A percentile compares a stretch with the other conserved stretches of the same genome.
Evolutionary conservation across 208 protist species (phyloP).

Genomic region (Sergeia podlipaevii): DNA sequence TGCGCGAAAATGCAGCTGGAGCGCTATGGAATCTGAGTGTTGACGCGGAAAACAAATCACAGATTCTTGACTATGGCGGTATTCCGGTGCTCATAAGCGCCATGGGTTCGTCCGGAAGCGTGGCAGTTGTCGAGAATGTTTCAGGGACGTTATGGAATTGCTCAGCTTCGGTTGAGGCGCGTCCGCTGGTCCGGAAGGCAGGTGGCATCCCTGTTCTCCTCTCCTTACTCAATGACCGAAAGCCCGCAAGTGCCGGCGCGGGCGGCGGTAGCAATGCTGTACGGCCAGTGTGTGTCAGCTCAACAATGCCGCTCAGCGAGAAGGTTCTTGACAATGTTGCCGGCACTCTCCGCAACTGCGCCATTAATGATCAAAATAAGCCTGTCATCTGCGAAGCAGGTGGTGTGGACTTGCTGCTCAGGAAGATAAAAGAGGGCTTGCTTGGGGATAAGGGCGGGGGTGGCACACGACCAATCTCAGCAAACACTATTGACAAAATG

Average conservation of each 20-base stretch:
- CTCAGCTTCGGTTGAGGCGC: conserved; percentile 77
- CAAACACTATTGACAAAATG: conserved; percentile 85
- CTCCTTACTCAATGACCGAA: conserved; percentile 48
- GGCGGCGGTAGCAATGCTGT: not conserved
- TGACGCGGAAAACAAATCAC: conserved; percentile 87
- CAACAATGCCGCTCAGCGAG: conserved; percentile 34
- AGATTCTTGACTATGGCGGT: conserved; percentile 88
- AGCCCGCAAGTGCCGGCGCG: conserved; percentile 9
- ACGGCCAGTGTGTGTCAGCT: conserved; percentile 5
- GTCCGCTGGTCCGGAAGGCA: conserved; percentile 76
- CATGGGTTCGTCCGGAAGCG: conserved; percentile 58
- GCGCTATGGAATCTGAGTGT: conserved; percentile 93
- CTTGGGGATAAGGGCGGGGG: not conserved
- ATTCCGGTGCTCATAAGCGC: conserved; percentile 73
- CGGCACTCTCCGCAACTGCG: conserved; percentile 90
- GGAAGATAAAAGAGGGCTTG: conserved; percentile 49
- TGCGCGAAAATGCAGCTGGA: conserved; percentile 90
- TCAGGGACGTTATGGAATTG: conserved; percentile 93
- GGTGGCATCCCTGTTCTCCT: conserved; percentile 83
- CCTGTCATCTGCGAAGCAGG: conserved; percentile 77
- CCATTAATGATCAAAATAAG: conserved; percentile 93
- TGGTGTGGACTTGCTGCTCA: conserved; percentile 77
- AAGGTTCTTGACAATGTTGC: conserved; percentile 90
- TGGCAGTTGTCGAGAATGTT: conserved; percentile 86
- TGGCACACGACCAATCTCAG: conserved; percentile 19